Evolutionary conservation across 2,329 filamentous ascomycete species (phyloP).

Genomic region (Metarhizium brunneum): DNA sequence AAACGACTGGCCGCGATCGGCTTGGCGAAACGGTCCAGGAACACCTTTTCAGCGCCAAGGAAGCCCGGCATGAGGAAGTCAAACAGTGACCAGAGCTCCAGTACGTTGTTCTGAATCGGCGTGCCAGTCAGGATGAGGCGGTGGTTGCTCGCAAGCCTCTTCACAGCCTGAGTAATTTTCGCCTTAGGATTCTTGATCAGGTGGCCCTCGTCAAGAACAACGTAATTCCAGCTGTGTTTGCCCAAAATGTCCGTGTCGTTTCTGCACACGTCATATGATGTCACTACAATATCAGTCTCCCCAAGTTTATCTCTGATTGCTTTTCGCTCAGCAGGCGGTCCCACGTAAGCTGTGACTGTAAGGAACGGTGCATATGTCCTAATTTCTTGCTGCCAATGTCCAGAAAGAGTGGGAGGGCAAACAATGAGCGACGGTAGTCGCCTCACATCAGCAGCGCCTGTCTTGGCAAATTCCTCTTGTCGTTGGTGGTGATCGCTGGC

Average conservation of each 20-base stretch:
- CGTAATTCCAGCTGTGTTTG: constrained; percentile 90
- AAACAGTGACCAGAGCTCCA: constrained; percentile 95
- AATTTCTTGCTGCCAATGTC: constrained; percentile 98
- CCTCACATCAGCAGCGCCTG: constrained; percentile 66
- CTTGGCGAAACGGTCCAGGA: constrained; percentile 88
- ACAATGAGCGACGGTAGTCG: constrained; percentile 86
- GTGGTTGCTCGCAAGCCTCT: constrained; percentile 83
- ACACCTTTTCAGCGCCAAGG: constrained; percentile 89
- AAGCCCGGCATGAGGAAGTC: constrained; percentile 99
- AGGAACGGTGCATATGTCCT: constrained; percentile 93
- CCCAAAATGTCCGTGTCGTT: constrained; percentile 85
- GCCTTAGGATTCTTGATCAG: constrained; percentile 98
- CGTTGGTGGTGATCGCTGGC: constrained; percentile 94
- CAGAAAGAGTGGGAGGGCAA: constrained; percentile 90
- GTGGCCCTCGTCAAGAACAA: constrained; percentile 93
- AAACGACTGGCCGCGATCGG: constrained; percentile 91
- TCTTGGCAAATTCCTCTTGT: constrained; percentile 81
- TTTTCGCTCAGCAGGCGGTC: constrained; percentile 71
- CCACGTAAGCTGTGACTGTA: constrained; percentile 81
- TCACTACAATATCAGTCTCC: constrained; percentile 86
- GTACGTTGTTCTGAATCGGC: constrained; percentile 94
- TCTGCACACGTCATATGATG: constrained; percentile 94
- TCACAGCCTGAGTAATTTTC: constrained; percentile 90
- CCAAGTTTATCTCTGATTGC: constrained; percentile 60
- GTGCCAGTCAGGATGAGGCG: constrained; percentile 93